phyloP scores from a whole-genome alignment of 495 filamentous ascomycete genomes.

The Lophium mytilinum region DNA sequence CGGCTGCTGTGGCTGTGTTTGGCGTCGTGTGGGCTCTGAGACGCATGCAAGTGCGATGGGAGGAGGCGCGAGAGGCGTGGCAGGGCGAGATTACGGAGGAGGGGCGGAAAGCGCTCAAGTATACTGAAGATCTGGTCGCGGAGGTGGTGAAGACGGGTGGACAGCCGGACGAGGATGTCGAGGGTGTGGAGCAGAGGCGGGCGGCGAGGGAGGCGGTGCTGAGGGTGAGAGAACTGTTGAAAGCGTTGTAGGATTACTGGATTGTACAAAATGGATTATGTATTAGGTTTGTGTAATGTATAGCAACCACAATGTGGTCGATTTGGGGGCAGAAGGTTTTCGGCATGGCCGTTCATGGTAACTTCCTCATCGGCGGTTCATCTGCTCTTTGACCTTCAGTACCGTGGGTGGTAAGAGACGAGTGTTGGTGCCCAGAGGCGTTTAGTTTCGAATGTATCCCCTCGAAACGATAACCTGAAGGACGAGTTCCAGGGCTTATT shows the following conservation, averaged over 20 bases:
- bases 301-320: too few relatives aligned
- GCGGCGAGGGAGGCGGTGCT: slow-evolving; percentile 34
- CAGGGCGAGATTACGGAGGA: slow-evolving; percentile 70
- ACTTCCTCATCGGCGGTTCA: too few relatives aligned
- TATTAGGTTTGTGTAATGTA: too few relatives aligned
- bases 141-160: slow-evolving; percentile 46
- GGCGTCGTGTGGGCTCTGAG: slow-evolving; percentile 66
- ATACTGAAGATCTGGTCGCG: slow-evolving; percentile 57
- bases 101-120: slow-evolving; percentile 62
- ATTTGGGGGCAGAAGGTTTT: too few relatives aligned
- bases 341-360: too few relatives aligned
- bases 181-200: slow-evolving; percentile 35
- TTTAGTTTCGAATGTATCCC: too few relatives aligned
- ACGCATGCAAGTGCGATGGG: slow-evolving; percentile 74
- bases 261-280: too few relatives aligned
- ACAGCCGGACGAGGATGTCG: slow-evolving; percentile 30
- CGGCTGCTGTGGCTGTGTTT: slow-evolving; percentile 68
- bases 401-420: too few relatives aligned
- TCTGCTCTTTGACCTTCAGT: too few relatives aligned
- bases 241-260: slow-evolving; percentile 18
- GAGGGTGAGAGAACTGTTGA: slow-evolving; percentile 47
- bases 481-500: too few relatives aligned
- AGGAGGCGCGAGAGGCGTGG: slow-evolving; percentile 59
- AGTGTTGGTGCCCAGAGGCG: too few relatives aligned
- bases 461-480: too few relatives aligned